Conservation (phyloP, 768 basidiomycete species). For the Boletus eberwhitei region DNA sequence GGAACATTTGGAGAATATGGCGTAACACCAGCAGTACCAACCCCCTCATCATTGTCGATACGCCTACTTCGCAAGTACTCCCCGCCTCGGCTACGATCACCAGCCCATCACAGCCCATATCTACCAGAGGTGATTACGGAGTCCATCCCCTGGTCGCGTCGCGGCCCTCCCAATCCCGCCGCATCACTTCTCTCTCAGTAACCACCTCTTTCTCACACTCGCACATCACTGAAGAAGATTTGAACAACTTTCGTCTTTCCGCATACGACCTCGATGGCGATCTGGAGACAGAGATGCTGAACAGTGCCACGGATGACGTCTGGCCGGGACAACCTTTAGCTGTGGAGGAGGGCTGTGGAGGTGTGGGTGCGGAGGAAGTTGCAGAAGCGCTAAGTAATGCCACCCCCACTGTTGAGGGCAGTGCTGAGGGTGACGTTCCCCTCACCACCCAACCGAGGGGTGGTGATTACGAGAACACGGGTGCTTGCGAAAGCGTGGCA, state of each 20-base stretch:
- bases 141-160: neutral
- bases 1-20: conserved; percentile 21
- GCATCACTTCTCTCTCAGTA: conserved; percentile 20
- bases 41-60: neutral
- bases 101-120: neutral
- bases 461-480: conserved; percentile 12
- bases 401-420: neutral
- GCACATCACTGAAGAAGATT: conserved; percentile 22
- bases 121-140: neutral
- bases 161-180: conserved; percentile 15
- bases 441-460: neutral
- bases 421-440: conserved; percentile 6
- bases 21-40: neutral
- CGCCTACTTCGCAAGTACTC: conserved; percentile 2
- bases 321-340: conserved; percentile 10
- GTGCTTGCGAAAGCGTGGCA: neutral
- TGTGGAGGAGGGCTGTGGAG: conserved; percentile 9
- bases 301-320: conserved; percentile 20
- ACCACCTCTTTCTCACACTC: conserved; percentile 23
- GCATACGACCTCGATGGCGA: conserved; percentile 29
- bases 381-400: conserved; percentile 2
- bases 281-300: conserved; percentile 24
- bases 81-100: neutral
- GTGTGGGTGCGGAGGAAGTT: neutral
- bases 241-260: conserved; percentile 18